Base-by-base conservation (phyloP, 2,329 filamentous ascomycete species). In the Coniochaeta ligniaria region DNA sequence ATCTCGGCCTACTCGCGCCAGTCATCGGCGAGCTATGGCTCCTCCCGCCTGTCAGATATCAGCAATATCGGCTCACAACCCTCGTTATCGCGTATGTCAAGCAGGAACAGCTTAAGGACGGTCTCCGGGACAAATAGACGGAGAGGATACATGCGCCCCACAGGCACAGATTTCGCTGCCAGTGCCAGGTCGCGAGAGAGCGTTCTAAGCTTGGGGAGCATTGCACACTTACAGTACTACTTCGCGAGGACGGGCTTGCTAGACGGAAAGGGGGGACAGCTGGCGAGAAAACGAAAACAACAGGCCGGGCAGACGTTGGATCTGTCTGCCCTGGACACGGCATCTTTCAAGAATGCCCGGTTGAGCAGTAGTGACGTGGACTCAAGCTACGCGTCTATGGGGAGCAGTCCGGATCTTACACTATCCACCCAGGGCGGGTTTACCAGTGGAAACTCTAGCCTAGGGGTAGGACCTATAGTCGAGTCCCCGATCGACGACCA, bases 211-310 rank as follows among this genome's bases (percentile, higher is more conserved):
- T 77, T 99, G 63, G 95, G 95, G 60, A 97, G 93, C 74, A 99
- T 99, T 68, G 92, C 93, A 60, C 95, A 99, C 77, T 80, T 99
- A 70, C 95, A 99, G 75, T 96, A 98, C 76, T 99, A 98, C 76
- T 99, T 99, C 77, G 94, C 95, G 38, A 83, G 95, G 62, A 99
- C 95, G 0, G 95, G 95, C 6, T 77, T 99, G 64, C 78, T 99
- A 58, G 95, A 99, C 70, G 92, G 94, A 60, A 97, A 97, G 72
- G 94, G 93, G 38, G 95, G 86, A 59, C 90, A 96, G 72, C 78
- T 96, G 62, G 88, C 90, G 24, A 89, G 89, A 68, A 89, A 88
- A 72, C 63, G 68, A 20, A 66, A 86, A 66, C 80, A 80, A 63
- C 83, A 84, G 68, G 82, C 76, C 17, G 54, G 54, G n/a, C 80